phyloP scores from a whole-genome alignment of 106 monocot species.

The Phalaenopsis aphrodite region DNA sequence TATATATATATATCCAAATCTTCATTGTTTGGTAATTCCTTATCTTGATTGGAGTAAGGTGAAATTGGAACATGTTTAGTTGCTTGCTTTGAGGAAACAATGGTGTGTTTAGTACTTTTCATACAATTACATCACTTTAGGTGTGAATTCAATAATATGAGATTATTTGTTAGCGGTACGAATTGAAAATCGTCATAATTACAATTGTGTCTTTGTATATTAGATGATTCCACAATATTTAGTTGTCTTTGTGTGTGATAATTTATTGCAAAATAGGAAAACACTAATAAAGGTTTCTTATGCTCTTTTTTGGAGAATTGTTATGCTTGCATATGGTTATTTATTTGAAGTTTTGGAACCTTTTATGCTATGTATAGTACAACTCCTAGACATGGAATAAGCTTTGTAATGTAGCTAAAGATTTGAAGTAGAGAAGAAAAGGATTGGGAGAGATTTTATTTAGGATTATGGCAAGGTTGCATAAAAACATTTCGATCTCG shows the following conservation, averaged over 20 bases:
- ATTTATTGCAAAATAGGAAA: neutral
- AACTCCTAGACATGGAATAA: no score
- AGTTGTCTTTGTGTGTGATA: no score
- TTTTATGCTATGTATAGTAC: no score
- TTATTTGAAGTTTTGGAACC: no score
- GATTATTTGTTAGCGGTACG: neutral
- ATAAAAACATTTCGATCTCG: no score
- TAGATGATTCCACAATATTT: neutral
- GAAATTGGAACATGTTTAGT: neutral
- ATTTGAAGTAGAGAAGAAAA: no score
- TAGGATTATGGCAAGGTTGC: no score
- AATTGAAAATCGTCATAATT: neutral
- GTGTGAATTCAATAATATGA: neutral
- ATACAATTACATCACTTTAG: neutral
- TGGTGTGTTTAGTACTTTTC: neutral
- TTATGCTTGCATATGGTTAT: no score
- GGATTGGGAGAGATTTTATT: no score
- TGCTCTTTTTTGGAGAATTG: neutral
- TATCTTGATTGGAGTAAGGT: neutral
- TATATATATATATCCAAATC: no score
- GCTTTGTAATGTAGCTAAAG: no score
- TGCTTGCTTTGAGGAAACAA: neutral
- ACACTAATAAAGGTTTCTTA: neutral
- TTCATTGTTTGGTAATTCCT: neutral
- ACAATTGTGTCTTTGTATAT: neutral